These are phyloP conservation scores for Exobasidium cylindrosporum DNA, from an alignment of 1,284 basidiomycete species.

Conservation along the genomic window DNA sequence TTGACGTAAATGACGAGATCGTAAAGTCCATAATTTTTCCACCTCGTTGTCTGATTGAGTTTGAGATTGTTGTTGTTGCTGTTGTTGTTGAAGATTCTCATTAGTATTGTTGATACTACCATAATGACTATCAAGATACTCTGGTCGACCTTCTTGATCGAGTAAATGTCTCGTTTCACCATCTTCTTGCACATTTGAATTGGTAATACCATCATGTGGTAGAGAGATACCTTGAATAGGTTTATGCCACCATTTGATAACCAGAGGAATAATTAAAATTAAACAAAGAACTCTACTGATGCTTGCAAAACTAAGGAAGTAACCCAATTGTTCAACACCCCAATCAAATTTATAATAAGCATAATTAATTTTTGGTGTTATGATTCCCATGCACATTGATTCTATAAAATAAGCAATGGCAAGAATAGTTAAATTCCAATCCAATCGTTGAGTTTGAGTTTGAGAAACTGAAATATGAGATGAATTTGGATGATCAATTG, in stretches of 20 bases:
- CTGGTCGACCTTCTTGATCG: slow-evolving; percentile 13
- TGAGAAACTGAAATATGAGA: slow-evolving; percentile 47
- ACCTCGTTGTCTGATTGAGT: slow-evolving; percentile 7
- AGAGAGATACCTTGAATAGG: slow-evolving; percentile 21
- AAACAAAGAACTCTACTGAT: slow-evolving; percentile 44
- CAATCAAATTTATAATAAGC: slow-evolving; percentile 46
- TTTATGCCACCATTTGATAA: slow-evolving; percentile 44
- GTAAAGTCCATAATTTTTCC: slow-evolving; percentile 48
- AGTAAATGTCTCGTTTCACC: slow-evolving; percentile 3
- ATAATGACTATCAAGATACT: not conserved
- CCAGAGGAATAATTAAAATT: slow-evolving; percentile 40
- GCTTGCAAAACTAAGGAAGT: slow-evolving; percentile 44
- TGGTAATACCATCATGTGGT: slow-evolving; percentile 17
- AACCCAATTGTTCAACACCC: slow-evolving; percentile 43
- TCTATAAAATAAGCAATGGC: slow-evolving; percentile 47
- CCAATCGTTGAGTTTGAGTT: slow-evolving; percentile 26
- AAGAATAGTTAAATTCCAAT: slow-evolving; percentile 47
- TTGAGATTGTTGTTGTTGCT: not conserved
- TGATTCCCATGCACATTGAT: slow-evolving; percentile 37
- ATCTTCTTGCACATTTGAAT: slow-evolving; percentile 5
- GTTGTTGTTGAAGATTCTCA: not conserved
- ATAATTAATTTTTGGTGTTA: slow-evolving; percentile 50
- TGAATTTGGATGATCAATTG: slow-evolving; percentile 18
- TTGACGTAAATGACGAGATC: slow-evolving; percentile 45
- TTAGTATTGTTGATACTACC: not conserved